A percentile compares a stretch with the other conserved stretches of the same genome.
Conservation (phyloP, 2,329 filamentous ascomycete species). For the Scytalidium lignicola region DNA sequence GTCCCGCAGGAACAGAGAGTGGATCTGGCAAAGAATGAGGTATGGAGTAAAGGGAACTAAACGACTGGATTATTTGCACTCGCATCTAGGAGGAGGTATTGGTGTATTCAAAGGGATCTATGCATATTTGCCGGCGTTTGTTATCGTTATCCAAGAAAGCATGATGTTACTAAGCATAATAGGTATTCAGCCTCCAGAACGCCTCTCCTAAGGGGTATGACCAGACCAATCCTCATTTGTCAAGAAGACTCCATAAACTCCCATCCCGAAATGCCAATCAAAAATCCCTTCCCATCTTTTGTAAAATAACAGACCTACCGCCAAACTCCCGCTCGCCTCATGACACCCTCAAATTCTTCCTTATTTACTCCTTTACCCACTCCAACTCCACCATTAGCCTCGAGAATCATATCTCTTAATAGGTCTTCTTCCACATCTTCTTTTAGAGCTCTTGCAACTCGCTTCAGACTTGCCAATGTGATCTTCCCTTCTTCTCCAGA, state of each 20-base stretch:
- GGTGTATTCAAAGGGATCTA: slow-evolving; percentile 6
- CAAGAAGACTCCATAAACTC: neutral
- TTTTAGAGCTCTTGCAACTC: slow-evolving; percentile 75
- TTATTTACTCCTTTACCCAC: slow-evolving; percentile 65
- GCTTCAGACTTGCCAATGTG: slow-evolving; percentile 69
- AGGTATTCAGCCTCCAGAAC: neutral
- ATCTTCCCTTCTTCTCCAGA: slow-evolving; percentile 52
- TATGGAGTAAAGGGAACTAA: slow-evolving; percentile 1
- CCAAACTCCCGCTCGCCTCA: slow-evolving; percentile 27
- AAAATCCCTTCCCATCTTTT: neutral
- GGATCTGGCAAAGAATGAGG: slow-evolving; percentile 19
- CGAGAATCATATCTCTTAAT: slow-evolving; percentile 87
- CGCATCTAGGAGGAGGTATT: slow-evolving; percentile 8
- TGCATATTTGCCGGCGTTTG: slow-evolving; percentile 14
- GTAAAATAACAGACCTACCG: slow-evolving; percentile 10
- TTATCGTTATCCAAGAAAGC: slow-evolving; percentile 2
- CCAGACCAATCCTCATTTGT: neutral
- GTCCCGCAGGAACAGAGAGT: slow-evolving; percentile 16
- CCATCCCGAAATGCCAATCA: neutral
- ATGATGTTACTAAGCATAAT: slow-evolving; percentile 4
- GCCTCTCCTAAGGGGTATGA: neutral
- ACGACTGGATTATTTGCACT: slow-evolving; percentile 1
- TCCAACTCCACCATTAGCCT: slow-evolving; percentile 80
- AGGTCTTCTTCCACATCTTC: slow-evolving; percentile 80
- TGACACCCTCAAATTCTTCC: slow-evolving; percentile 49